Base-by-base conservation (phyloP, 2,329 filamentous ascomycete species). In the Fusarium mangiferae region DNA sequence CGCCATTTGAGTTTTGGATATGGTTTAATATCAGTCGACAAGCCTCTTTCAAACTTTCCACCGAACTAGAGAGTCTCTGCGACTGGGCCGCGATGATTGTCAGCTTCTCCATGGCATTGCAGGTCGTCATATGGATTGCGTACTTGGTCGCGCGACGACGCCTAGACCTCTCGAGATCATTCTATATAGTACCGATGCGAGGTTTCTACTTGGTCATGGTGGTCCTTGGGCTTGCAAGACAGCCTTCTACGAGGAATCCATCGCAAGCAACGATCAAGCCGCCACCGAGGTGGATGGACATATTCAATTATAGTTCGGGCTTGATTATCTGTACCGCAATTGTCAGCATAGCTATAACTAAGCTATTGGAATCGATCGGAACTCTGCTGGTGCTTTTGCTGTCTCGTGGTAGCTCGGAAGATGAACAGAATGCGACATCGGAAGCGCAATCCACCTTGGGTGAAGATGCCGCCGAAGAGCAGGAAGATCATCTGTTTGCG, bases 1-100 rank as follows among this genome's bases (percentile, higher is more conserved):
- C 6, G 1, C 52, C 60, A 1, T 70, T 70, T 6, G 26, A 70
- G 11, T 1, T 41, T 3, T 70, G 68, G 66, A 70, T 70, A 11
- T 70, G 66, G 66, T 6, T 49, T 2, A 70, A 60, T 5, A 66
- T 70, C 7, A 35, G 26, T 4, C 1, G 20, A 1, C 24, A 13
- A 39, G 35, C 11, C 11, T 11, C 7, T 49, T 35, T 66, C 3
- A 10, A 49, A 0, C 22, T 55, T 8, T 7, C 59, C 0, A 2
- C 10, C 3, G 0, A 30, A 7, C 3, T 54, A 5, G n/a, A 5
- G 1, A 22, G n/a, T 1, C 5, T 66, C 33, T 33, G 46, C 11
- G 14, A 12, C 3, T 51, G 33, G 20, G 28, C 10, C 2, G 4
- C 26, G 6, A 2, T 15, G 1, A 2, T 22, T 6, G 39, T 62